Evolutionary conservation across 2,329 filamentous ascomycete genomes (phyloP), one percentile per base, ranked within the genome.

Genomic region (Sphaerulina vaccinii): DNA sequence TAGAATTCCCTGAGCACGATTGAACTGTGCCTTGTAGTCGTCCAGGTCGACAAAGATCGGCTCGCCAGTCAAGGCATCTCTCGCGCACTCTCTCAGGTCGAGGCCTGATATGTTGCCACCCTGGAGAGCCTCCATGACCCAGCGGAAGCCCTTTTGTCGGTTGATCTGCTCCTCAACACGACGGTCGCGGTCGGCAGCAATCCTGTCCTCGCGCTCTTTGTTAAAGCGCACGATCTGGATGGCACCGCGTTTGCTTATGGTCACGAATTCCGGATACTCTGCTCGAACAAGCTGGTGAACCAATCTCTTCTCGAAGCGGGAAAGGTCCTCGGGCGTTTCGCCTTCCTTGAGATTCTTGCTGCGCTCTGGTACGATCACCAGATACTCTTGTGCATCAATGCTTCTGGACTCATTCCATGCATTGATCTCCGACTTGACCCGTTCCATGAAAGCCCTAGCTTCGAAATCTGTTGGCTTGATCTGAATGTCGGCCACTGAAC

Each of bases 271-370:
- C 1, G 77, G 75, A 41, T 75, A 88, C 57, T 87, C 83, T 11
- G 76, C 77, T 10, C 81, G 75, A n/a, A 88, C 75, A 10, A 86
- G 71, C 59, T 87, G 83, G 62, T 87, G 81, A 1, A 87, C 76
- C 5, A 88, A 72, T 27, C 82, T 75, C 64, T 84, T 82, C 63
- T 88, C 83, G 59, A 80, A 86, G 0, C 76, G 74, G 54, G 76
- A 82, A 21, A 84, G 63, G 42, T 70, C 66, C 29, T 58, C 55
- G 0, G 55, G 46, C 4, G 52, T 23, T 24, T 60, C 56, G 51
- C 55, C 57, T 39, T 61, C 55, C 35, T 48, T 53, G 40, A 47
- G 44, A 54, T 23, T 51, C 13, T 51, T 55, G 39, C 35, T 48
- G 35, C 50, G 61, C 11, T 56, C 40, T 10, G 68, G 61, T 11